Percentiles rank a stretch among this genome's conserved stretches.
These are phyloP conservation scores for Saussurea involucrata DNA, from an alignment of 129 eudicot genomes.

Conservation along the genomic window DNA sequence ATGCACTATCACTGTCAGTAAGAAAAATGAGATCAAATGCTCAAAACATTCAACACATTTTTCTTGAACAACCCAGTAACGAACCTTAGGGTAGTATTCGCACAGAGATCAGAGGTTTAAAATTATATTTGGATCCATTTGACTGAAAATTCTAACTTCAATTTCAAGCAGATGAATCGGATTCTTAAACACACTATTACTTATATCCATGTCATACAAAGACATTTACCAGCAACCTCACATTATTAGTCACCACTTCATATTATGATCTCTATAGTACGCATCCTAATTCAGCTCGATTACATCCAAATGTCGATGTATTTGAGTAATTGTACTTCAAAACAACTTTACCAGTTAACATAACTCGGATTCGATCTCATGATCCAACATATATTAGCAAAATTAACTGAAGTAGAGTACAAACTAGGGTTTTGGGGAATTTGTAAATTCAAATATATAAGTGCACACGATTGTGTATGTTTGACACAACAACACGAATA, in stretches of 20 bases:
- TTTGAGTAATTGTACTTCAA: background rate
- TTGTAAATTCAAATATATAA: background rate
- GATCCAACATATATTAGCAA: slow-evolving; percentile 5
- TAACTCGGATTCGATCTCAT: slow-evolving; percentile 9
- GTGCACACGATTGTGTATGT: background rate
- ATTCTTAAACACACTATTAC: background rate
- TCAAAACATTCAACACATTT: background rate
- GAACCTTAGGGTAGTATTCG: background rate
- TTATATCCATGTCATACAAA: background rate
- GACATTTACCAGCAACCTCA: background rate
- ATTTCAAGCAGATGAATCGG: background rate
- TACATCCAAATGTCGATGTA: background rate
- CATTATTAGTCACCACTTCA: background rate
- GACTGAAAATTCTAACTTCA: background rate
- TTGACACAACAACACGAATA: background rate
- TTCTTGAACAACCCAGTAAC: background rate
- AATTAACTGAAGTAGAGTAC: slow-evolving; percentile 11
- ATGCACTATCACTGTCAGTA: background rate
- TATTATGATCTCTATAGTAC: background rate
- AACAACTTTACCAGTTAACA: slow-evolving; percentile 2
- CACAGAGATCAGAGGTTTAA: background rate
- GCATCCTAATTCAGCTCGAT: background rate
- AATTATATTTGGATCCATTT: background rate
- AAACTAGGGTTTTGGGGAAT: slow-evolving; percentile 1
- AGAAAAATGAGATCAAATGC: background rate